These are phyloP conservation scores for Colletotrichum sublineola DNA, from an alignment of 2,329 filamentous ascomycete genomes.

Conservation along the genomic window DNA sequence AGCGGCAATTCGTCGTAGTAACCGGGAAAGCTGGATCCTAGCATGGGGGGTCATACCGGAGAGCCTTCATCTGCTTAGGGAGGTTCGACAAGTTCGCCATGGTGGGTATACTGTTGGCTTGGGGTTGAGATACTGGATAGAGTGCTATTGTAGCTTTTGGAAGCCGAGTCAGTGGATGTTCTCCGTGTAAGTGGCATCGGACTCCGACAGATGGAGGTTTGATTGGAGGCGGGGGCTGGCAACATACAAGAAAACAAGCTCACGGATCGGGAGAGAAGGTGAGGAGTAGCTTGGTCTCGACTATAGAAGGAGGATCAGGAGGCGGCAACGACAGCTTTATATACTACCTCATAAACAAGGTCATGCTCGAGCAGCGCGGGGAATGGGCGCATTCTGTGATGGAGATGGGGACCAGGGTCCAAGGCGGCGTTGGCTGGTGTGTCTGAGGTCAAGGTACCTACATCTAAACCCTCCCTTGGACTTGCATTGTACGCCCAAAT, in stretches of 20 bases:
- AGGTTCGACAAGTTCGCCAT: slow-evolving; percentile 59
- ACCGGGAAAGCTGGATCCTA: slow-evolving; percentile 2
- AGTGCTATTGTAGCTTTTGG: slow-evolving; percentile 1
- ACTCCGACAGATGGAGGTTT: background rate
- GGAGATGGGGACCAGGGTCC: slow-evolving; percentile 28
- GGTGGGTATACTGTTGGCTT: slow-evolving; percentile 42
- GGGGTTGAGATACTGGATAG: background rate
- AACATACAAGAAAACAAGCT: slow-evolving; percentile 1
- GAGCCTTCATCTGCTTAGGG: slow-evolving; percentile 71
- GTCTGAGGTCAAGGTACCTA: slow-evolving; percentile 39
- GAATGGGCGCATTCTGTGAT: slow-evolving; percentile 32
- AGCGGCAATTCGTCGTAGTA: background rate
- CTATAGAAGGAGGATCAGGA: background rate
- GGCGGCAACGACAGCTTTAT: slow-evolving; percentile 21
- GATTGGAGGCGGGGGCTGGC: too few relatives aligned
- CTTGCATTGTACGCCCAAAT: slow-evolving; percentile 16
- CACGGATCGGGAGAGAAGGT: background rate
- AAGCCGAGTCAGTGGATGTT: slow-evolving; percentile 8
- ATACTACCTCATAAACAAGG: slow-evolving; percentile 15
- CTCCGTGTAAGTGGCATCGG: slow-evolving; percentile 4
- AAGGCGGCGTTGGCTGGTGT: slow-evolving; percentile 26
- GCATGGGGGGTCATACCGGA: slow-evolving; percentile 60
- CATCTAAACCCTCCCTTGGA: slow-evolving; percentile 29
- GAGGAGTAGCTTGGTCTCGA: slow-evolving; percentile 16
- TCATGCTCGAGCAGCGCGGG: slow-evolving; percentile 27